These are phyloP conservation scores for Cladobotryum mycophilum DNA, from an alignment of 2,329 filamentous ascomycete genomes.

Conservation along the genomic window DNA sequence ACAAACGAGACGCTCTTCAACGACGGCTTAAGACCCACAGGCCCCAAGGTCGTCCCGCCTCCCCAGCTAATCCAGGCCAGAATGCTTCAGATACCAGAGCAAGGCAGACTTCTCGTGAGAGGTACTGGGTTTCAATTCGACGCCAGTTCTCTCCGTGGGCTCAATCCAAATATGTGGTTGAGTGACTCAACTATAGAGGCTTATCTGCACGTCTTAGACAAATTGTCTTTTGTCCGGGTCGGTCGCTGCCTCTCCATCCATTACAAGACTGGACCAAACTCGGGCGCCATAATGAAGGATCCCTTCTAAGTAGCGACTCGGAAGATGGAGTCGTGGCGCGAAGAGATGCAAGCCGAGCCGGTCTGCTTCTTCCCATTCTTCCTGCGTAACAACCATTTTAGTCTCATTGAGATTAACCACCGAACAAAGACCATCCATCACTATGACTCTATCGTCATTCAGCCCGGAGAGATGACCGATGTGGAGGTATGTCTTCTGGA, in stretches of 20 bases:
- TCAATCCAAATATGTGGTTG: too few relatives aligned
- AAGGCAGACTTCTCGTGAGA: background rate
- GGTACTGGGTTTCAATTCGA: too few relatives aligned
- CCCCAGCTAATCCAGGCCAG: background rate
- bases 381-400: constrained; percentile 7
- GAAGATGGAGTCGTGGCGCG: constrained; percentile 7
- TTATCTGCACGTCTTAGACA: too few relatives aligned
- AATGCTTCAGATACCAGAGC: background rate
- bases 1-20: constrained; percentile 5
- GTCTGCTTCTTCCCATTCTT: constrained; percentile 9
- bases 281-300: background rate
- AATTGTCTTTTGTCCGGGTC: too few relatives aligned
- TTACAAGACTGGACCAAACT: too few relatives aligned
- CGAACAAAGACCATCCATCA: constrained; percentile 2
- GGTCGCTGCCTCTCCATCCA: too few relatives aligned
- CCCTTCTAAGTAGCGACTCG: constrained; percentile 8
- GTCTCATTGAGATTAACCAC: constrained; percentile 9
- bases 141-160: too few relatives aligned
- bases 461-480: background rate
- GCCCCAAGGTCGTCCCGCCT: background rate
- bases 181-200: too few relatives aligned
- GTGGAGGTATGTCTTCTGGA: background rate
- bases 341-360: background rate
- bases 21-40: background rate
- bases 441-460: constrained; percentile 5